Percentiles rank a stretch among this genome's conserved stretches.
Conservation (phyloP, 2,329 filamentous ascomycete species). For the Thermothelomyces thermophilus region DNA sequence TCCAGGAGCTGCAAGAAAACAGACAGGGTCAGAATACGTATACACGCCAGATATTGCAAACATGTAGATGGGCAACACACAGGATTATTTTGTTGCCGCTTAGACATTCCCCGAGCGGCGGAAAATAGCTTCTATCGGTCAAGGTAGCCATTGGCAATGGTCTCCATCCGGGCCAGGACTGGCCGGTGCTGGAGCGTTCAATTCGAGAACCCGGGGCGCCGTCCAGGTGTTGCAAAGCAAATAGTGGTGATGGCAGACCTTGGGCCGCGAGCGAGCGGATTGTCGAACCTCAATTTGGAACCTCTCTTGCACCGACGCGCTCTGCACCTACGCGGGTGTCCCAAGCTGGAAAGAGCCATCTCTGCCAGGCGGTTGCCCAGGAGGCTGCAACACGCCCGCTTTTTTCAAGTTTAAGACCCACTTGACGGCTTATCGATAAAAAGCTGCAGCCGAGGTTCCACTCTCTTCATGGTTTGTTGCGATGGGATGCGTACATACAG, state of each 20-base stretch:
- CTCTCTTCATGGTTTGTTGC: neutral
- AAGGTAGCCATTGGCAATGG: slow-evolving; percentile 62
- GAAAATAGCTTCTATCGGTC: slow-evolving; percentile 68
- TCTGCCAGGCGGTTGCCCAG: slow-evolving; percentile 7
- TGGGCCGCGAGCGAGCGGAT: neutral
- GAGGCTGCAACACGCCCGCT: slow-evolving; percentile 1
- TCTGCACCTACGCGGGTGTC: slow-evolving; percentile 8
- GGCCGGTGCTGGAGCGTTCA: slow-evolving; percentile 7
- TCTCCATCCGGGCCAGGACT: slow-evolving; percentile 36
- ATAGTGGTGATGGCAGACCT: neutral
- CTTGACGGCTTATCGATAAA: slow-evolving; percentile 7
- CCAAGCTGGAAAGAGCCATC: neutral
- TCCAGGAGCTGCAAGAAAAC: slow-evolving; percentile 50
- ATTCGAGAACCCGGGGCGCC: slow-evolving; percentile 4
- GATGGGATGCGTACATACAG: no score
- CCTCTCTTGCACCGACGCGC: slow-evolving; percentile 5
- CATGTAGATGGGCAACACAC: slow-evolving; percentile 46
- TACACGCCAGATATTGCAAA: neutral
- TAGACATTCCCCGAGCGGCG: slow-evolving; percentile 78
- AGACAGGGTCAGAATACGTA: slow-evolving; percentile 8
- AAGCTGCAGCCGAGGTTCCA: neutral
- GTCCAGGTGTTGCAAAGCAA: slow-evolving; percentile 9
- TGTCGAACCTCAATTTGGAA: neutral
- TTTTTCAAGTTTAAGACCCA: slow-evolving; percentile 10
- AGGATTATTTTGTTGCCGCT: slow-evolving; percentile 72